Evolutionary conservation across 345 rosid genomes (phyloP).

Genomic region (Sisymbrium altissimum): DNA sequence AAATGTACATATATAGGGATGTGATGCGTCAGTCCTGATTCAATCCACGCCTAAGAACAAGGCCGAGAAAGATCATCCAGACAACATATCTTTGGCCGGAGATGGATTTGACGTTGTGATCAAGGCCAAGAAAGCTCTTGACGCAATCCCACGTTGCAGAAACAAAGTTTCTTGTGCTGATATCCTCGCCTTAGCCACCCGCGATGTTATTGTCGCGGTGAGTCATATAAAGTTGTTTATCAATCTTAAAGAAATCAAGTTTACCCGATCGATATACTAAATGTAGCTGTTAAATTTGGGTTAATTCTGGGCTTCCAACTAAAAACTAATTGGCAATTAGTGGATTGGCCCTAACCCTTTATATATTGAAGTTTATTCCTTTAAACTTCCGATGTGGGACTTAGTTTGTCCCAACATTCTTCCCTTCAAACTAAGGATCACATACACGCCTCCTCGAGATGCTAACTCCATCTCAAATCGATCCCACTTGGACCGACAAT

Average conservation of each 20-base stretch:
- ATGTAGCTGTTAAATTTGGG: too few relatives aligned
- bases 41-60: constrained; percentile 47
- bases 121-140: constrained; percentile 71
- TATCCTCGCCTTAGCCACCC: constrained; percentile 76
- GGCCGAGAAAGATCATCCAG: constrained; percentile 87
- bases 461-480: too few relatives aligned
- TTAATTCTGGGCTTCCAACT: too few relatives aligned
- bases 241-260: not conserved
- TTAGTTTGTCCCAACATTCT: too few relatives aligned
- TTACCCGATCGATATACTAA: not conserved
- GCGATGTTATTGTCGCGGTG: constrained; percentile 68
- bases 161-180: constrained; percentile 85
- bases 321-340: too few relatives aligned
- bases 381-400: too few relatives aligned
- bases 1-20: constrained; percentile 42
- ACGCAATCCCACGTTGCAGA: constrained; percentile 46
- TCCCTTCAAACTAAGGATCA: too few relatives aligned
- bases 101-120: constrained; percentile 87
- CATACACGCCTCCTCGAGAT: too few relatives aligned
- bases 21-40: constrained; percentile 74
- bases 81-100: constrained; percentile 76
- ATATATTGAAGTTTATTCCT: too few relatives aligned
- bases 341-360: too few relatives aligned
- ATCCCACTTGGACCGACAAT: too few relatives aligned
- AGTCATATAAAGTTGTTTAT: not conserved